These are phyloP conservation scores for Hymenoscyphus fraxineus DNA, from an alignment of 2,329 filamentous ascomycete species.

Conservation along the genomic window DNA sequence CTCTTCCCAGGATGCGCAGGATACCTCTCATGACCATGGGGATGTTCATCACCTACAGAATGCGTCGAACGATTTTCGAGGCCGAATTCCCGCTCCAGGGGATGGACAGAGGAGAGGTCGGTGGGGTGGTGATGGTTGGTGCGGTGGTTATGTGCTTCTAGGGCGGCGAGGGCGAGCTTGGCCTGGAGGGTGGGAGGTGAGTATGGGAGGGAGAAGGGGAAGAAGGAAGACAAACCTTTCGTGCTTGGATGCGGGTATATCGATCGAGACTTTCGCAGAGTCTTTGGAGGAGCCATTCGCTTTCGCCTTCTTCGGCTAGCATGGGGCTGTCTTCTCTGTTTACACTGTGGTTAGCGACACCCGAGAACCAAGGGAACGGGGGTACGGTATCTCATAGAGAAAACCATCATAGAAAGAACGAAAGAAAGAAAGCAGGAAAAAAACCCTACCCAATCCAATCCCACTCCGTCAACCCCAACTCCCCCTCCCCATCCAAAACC, in stretches of 20 bases:
- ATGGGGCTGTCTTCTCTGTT: slow-evolving; percentile 57
- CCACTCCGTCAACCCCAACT: slow-evolving; percentile 60
- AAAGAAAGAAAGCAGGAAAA: not conserved
- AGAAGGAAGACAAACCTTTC: slow-evolving; percentile 20
- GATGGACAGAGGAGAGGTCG: not conserved
- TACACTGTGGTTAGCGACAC: not conserved
- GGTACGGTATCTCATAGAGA: too few species aligned
- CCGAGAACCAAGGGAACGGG: too few species aligned
- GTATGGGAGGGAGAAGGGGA: not conserved
- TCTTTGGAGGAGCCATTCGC: slow-evolving; percentile 64
- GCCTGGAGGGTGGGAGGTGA: not conserved
- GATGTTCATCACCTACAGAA: too few species aligned
- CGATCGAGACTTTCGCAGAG: slow-evolving; percentile 59
- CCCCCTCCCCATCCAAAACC: slow-evolving; percentile 49
- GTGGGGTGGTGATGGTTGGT: not conserved
- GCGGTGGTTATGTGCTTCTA: not conserved
- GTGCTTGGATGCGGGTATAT: slow-evolving; percentile 34
- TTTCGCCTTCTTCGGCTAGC: slow-evolving; percentile 58
- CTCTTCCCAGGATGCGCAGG: slow-evolving; percentile 7
- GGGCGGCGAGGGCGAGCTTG: not conserved
- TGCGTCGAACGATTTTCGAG: not conserved
- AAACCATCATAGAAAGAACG: not conserved
- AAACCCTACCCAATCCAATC: slow-evolving; percentile 60
- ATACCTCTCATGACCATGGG: not conserved
- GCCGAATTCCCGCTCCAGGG: not conserved